Evolutionary conservation across 2,329 filamentous ascomycete species (phyloP), one percentile per base, ranked within the genome.

Genomic region (Juglanconis sp.): DNA sequence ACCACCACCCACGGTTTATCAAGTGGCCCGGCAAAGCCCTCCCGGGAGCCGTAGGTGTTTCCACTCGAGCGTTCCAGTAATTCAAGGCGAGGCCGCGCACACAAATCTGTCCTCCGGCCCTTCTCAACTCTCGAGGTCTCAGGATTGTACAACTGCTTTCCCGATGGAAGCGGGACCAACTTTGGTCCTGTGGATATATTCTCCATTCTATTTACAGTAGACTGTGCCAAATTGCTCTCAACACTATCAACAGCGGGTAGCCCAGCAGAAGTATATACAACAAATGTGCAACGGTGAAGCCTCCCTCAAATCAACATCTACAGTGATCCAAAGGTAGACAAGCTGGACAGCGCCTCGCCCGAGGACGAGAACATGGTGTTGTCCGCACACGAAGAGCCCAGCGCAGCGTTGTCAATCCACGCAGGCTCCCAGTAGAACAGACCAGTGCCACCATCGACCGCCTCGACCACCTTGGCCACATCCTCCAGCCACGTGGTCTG

Each of bases 341-440:
- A 17, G 59, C 62, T 62, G n/a, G 59, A 57, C 15, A 64, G 49
- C 2, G 62, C 59, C 32, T 54, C 36, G 17, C 62, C 62, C 15
- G 55, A 59, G 24, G 56, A 30, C 9, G 59, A 53, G 53, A 64
- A 64, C 62, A 64, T 59, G 44, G 46, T 56, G 71, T 87, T 89
- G 66, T 85, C 84, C 17, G 77, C 75, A 68, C 87, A 90, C 47
- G 85, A 87, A 17, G 85, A 88, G 2, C 88, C 87, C 56, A 90
- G 72, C 0, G 72, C 81, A 11, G 82, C 80, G 71, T 90, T 91
- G 53, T 85, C 77, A 63, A 90, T 76, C 87, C 87, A 91, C 1
- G 83, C 85, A 0, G 87, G 87, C 70, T 92, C 88, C 88, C 88
- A 92, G 66, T 91, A 91, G 63, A 88, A 90, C 11, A 91, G 47